Percentiles rank a stretch among this genome's conserved stretches.
These are phyloP conservation scores for Blastomyces gilchristii DNA, from an alignment of 2,329 filamentous ascomycete genomes.

Conservation along the genomic window DNA sequence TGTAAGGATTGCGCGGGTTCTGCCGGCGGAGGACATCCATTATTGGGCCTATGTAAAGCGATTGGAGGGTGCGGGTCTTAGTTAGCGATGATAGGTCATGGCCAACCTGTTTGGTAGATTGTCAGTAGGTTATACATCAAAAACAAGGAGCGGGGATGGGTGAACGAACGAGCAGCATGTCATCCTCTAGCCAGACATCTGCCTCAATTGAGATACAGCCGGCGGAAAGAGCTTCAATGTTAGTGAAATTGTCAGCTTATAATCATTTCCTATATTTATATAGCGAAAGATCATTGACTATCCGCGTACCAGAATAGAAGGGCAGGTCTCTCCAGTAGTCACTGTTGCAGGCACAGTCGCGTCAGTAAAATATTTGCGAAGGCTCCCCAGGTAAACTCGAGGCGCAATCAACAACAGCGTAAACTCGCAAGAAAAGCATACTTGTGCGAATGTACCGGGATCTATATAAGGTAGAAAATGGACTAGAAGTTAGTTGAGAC, in stretches of 20 bases:
- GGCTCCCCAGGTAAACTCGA: background rate
- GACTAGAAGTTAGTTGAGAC: constrained; percentile 12
- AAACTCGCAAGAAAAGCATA: constrained; percentile 15
- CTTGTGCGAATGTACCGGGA: constrained; percentile 36
- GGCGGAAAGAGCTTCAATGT: constrained; percentile 39
- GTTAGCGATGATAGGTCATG: constrained; percentile 46
- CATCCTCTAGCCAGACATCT: constrained; percentile 51
- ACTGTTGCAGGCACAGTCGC: constrained; percentile 46
- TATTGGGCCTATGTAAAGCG: constrained; percentile 51
- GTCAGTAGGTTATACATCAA: background rate
- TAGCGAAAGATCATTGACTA: background rate
- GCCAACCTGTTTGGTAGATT: constrained; percentile 37
- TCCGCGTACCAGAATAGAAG: constrained; percentile 35
- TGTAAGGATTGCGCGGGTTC: constrained; percentile 46
- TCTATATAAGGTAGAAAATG: constrained; percentile 19
- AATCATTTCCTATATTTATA: background rate
- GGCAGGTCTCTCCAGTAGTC: constrained; percentile 46
- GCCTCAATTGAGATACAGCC: constrained; percentile 51
- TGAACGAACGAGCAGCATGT: constrained; percentile 42
- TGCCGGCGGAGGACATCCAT: constrained; percentile 45
- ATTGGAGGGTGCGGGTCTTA: constrained; percentile 43
- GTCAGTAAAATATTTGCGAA: background rate
- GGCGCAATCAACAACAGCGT: background rate
- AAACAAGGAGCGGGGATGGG: background rate
- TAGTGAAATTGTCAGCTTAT: constrained; percentile 16